Conservation (phyloP, 345 rosid species). For the Eucalyptus pumila region DNA sequence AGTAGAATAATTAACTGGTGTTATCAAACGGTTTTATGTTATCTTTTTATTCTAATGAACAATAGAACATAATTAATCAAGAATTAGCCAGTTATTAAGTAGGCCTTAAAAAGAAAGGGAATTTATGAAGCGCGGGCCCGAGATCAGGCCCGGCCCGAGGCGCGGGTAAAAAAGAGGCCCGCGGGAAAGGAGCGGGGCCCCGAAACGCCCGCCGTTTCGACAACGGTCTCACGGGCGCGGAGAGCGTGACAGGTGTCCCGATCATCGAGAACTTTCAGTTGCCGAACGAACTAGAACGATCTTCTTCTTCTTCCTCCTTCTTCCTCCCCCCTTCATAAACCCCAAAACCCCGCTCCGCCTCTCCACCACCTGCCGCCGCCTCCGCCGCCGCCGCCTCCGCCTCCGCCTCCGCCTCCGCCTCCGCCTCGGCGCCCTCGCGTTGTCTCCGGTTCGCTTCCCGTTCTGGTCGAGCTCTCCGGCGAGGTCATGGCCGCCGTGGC, state of each 20-base stretch:
- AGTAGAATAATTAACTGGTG: rapidly evolving
- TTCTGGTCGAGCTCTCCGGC: not conserved
- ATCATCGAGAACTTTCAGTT: not conserved
- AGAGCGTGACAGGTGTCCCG: not conserved
- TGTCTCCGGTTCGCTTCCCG: not conserved
- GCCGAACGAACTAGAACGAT: not conserved
- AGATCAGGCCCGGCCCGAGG: not conserved
- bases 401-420: not conserved
- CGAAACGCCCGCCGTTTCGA: not conserved
- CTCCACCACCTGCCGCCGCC: not conserved
- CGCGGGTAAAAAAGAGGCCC: no score
- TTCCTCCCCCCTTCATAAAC: not conserved
- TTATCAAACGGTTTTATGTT: rapidly evolving
- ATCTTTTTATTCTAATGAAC: rapidly evolving
- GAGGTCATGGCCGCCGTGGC: not conserved
- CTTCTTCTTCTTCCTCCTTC: not conserved
- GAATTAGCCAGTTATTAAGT: no score
- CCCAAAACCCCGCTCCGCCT: not conserved
- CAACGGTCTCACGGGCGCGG: not conserved
- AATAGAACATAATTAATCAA: no score
- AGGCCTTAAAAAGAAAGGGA: no score
- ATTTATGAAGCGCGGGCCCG: not conserved
- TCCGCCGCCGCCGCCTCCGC: not conserved
- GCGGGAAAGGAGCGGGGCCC: not conserved
- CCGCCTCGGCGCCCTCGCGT: not conserved